These are phyloP conservation scores for Cordyceps sp. DNA, from an alignment of 2,329 filamentous ascomycete species.

Conservation along the genomic window DNA sequence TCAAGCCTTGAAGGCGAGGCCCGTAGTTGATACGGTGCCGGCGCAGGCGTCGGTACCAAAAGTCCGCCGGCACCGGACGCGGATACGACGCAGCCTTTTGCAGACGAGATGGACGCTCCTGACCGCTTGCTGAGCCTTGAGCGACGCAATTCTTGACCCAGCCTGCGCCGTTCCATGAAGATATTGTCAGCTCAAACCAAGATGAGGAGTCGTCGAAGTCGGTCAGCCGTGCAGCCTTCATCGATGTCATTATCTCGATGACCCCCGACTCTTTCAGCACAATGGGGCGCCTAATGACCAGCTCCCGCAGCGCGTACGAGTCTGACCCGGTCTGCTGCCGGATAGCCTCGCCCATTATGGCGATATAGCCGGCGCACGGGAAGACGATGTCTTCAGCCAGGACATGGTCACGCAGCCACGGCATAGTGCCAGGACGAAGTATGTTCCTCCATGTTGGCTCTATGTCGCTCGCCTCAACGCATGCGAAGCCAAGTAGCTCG, in stretches of 20 bases:
- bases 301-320: slow-evolving; percentile 2
- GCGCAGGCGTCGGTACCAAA: not conserved
- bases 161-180: slow-evolving; percentile 2
- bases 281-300: slow-evolving; percentile 3
- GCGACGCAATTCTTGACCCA: slow-evolving; percentile 4
- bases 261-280: slow-evolving; percentile 1
- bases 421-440: slow-evolving; percentile 16
- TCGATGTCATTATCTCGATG: slow-evolving; percentile 4
- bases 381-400: slow-evolving; percentile 22
- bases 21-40: slow-evolving; percentile 3
- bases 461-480: slow-evolving; percentile 11
- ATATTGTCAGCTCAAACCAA: slow-evolving; percentile 6
- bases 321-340: slow-evolving; percentile 4
- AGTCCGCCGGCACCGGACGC: not conserved
- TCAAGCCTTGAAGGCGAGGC: slow-evolving; percentile 2
- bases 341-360: slow-evolving; percentile 24
- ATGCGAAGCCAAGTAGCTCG: slow-evolving; percentile 12
- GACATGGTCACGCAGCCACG: slow-evolving; percentile 28
- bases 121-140: slow-evolving; percentile 2
- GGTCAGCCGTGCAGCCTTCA: slow-evolving; percentile 2
- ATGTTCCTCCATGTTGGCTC: slow-evolving; percentile 23
- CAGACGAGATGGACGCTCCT: no score
- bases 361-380: slow-evolving; percentile 23
- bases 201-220: slow-evolving; percentile 1
- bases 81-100: not conserved